Percentiles rank a stretch among this genome's conserved stretches.
These are phyloP conservation scores for Suillus alpinus DNA, from an alignment of 768 basidiomycete species.

Conservation along the genomic window DNA sequence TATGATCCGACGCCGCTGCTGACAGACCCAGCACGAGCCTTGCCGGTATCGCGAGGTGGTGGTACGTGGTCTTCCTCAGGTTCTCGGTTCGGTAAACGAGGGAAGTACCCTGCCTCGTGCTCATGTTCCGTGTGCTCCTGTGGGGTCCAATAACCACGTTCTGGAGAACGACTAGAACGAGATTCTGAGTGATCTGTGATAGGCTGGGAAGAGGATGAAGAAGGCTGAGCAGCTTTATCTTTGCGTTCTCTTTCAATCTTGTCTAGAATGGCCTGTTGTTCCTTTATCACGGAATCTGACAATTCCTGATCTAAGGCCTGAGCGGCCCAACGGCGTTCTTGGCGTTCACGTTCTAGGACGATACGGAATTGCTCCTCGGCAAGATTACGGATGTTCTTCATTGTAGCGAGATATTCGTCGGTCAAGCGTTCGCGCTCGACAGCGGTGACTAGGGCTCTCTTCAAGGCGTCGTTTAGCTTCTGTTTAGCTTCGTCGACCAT, in stretches of 20 bases:
- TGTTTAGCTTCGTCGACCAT: slow-evolving; percentile 63
- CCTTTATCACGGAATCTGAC: slow-evolving; percentile 31
- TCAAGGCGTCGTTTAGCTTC: slow-evolving; percentile 50
- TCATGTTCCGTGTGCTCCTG: slow-evolving; percentile 21
- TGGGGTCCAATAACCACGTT: slow-evolving; percentile 18
- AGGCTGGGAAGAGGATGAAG: slow-evolving; percentile 9
- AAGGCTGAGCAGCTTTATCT: slow-evolving; percentile 13
- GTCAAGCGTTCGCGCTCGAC: slow-evolving; percentile 35
- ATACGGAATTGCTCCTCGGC: slow-evolving; percentile 46
- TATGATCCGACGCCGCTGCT: slow-evolving; percentile 23
- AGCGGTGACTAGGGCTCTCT: slow-evolving; percentile 35
- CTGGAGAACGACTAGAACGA: slow-evolving; percentile 13
- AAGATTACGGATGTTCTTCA: slow-evolving; percentile 43
- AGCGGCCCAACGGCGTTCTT: slow-evolving; percentile 48
- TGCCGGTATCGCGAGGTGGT: slow-evolving; percentile 13
- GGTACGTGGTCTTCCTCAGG: slow-evolving; percentile 23
- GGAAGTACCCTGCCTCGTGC: slow-evolving; percentile 21
- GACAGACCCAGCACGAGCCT: slow-evolving; percentile 25
- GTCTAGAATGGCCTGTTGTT: slow-evolving; percentile 47
- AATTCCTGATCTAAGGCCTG: slow-evolving; percentile 31
- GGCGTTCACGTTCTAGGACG: slow-evolving; percentile 46
- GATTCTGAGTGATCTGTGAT: slow-evolving; percentile 1
- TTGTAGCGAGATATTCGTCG: slow-evolving; percentile 37
- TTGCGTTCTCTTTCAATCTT: slow-evolving; percentile 42
- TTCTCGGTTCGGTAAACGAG: slow-evolving; percentile 14